Base-by-base conservation (phyloP, 169 alveolate genomes). In the Eimeria acervulina region DNA sequence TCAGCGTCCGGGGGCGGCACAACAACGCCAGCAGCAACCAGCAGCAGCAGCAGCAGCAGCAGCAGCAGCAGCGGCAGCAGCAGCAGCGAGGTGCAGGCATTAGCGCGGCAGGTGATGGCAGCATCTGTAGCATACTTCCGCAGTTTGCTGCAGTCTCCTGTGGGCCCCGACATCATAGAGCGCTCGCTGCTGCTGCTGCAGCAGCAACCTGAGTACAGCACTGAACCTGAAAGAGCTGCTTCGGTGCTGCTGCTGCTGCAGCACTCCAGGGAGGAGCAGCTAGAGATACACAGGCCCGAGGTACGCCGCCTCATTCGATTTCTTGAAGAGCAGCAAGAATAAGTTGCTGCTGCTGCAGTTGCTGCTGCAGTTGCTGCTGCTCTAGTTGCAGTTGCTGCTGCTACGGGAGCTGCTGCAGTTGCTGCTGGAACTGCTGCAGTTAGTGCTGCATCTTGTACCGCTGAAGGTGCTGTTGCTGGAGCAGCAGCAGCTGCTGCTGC, bases 151-250 rank as follows among this genome's bases (percentile, higher is more conserved):
- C 66, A 81, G 72, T n/a, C 91, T 2, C 76, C 91, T 52, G 91
- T 31, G 21, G 91, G 91, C 36, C 42, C 51, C 2, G 91, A 81
- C n/a, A n/a, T 81, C 1, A 81, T 81, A 2, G 91, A 81, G 47
- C 15, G 91, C 10, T 28, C 91, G 31, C 47, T 81, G 91, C 91
- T 81, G 91, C 91, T 81, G 91, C 91, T 81, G 91, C 91, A 81
- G 72, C 74, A 81, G 72, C 72, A 81, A 19, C 68, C 91, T 1
- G 91, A 81, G 21, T 81, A 44, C 51, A 36, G 76, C 47, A 47
- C 91, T n/a, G 91, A 81, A 38, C 68, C 68, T 1, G 91, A 81
- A 47, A 26, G 91, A 28, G 91, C 72, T 26, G 72, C 91, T 36
- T 44, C 91, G 2, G 91, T 81, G 40, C 74, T 81, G 91, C 91